These are phyloP conservation scores for Sarocladium kiliense DNA, from an alignment of 2,329 filamentous ascomycete genomes.

Conservation along the genomic window DNA sequence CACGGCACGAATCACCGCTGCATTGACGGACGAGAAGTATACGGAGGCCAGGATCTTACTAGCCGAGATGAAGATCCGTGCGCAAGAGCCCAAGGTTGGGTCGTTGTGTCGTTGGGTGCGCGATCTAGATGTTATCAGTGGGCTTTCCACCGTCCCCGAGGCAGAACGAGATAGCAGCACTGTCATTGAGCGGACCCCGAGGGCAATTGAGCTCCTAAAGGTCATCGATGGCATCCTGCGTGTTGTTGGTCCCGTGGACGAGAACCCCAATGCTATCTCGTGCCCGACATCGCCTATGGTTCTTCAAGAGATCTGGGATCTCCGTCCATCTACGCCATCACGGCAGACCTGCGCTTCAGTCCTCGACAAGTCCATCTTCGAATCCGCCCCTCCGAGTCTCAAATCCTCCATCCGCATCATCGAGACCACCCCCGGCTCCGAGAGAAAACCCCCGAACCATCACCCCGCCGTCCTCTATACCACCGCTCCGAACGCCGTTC, in stretches of 20 bases:
- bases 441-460: conserved; percentile 63
- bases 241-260: conserved; percentile 57
- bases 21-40: conserved; percentile 60
- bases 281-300: conserved; percentile 43
- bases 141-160: conserved; percentile 51
- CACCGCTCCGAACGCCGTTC: conserved; percentile 51
- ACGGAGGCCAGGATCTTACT: conserved; percentile 60
- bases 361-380: conserved; percentile 50
- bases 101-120: conserved; percentile 69
- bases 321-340: conserved; percentile 37
- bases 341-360: conserved; percentile 52
- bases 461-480: conserved; percentile 63
- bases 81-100: conserved; percentile 60
- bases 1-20: conserved; percentile 61
- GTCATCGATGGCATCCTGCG: conserved; percentile 61
- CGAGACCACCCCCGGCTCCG: conserved; percentile 53
- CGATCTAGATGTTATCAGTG: conserved; percentile 64
- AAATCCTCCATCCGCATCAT: conserved; percentile 48
- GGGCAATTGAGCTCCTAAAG: conserved; percentile 50
- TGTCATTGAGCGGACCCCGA: conserved; percentile 29
- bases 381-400: conserved; percentile 29
- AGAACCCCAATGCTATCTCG: conserved; percentile 23
- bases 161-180: conserved; percentile 24
- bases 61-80: conserved; percentile 65
- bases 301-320: conserved; percentile 57